Base-by-base conservation (phyloP, 2,329 filamentous ascomycete genomes). In the Akanthomyces lecanii region DNA sequence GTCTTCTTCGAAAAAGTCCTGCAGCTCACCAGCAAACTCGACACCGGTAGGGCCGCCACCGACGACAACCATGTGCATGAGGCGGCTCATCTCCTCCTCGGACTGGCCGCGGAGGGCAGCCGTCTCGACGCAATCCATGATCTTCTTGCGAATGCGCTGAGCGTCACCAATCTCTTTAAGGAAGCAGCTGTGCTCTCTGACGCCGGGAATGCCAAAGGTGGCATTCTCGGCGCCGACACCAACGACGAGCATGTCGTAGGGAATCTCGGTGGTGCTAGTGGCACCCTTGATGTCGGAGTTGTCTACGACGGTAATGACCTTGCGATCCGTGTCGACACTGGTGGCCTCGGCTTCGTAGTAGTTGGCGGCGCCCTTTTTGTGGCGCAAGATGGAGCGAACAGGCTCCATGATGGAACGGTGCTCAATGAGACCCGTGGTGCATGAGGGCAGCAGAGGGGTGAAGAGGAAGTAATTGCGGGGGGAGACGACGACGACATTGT, bases 381-480 rank as follows among this genome's bases (percentile, higher is more conserved):
- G 90, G 73, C 93, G 91, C 70, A 97, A 85, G 76, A 99, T 97
- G 76, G 95, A 92, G 74, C 95, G 92, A 71, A 99, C 89, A 63
- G 95, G 95, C 82, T 99, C 95, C 95, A 99, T 99, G 79, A 99
- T 99, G 74, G 93, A 98, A 76, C 95, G 92, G 82, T 98, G 95
- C 84, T 99, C 95, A 77, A 99, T 95, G 71, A 92, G 90, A 72
- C 95, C 95, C 68, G 94, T 97, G 59, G 95, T 98, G 80, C 95
- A 99, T 74, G 94, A 98, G 68, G 95, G 95, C 66, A 99, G 86
- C 64, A 99, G 87, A 65, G 95, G 95, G 36, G 95, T 99, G 85
- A 99, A 99, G 70, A 99, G 89, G 88, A 99, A 99, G 86, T 97
- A 99, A 82, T 99, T 99, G 75, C 95, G 91, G 61, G 95, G 95